Evolutionary conservation across 495 filamentous ascomycete species (phyloP).

Genomic region (Daldinia loculata): DNA sequence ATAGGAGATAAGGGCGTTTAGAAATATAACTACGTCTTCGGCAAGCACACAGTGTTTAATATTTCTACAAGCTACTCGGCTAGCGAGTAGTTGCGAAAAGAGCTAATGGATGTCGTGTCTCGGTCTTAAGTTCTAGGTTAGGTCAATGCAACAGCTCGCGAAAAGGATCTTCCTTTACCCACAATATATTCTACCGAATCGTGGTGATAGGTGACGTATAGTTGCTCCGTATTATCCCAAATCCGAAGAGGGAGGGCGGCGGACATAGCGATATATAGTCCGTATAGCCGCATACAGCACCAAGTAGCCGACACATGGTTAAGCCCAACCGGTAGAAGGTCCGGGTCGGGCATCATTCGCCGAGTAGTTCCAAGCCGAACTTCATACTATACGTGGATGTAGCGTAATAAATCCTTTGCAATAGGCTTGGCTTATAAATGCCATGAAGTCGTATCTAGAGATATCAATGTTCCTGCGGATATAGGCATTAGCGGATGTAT

Average conservation of each 20-base stretch:
- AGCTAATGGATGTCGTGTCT: not conserved
- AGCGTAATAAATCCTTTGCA: no score
- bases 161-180: not conserved
- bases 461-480: not conserved
- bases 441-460: no score
- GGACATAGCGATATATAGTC: not conserved
- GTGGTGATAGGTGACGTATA: no score
- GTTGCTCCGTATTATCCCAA: no score
- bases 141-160: not conserved
- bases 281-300: not conserved
- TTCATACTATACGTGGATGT: not conserved
- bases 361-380: not conserved
- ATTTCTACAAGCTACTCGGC: not conserved
- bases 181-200: no score
- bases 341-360: not conserved
- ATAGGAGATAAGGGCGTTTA: not conserved
- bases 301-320: not conserved
- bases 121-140: not conserved
- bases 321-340: not conserved
- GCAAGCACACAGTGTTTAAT: not conserved
- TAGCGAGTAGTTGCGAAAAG: not conserved
- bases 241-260: not conserved
- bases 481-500: constrained; percentile 8
- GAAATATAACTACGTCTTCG: not conserved
- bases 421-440: no score